Evolutionary conservation across 306 rosid species (phyloP).

Genomic region (Malus asiatica): DNA sequence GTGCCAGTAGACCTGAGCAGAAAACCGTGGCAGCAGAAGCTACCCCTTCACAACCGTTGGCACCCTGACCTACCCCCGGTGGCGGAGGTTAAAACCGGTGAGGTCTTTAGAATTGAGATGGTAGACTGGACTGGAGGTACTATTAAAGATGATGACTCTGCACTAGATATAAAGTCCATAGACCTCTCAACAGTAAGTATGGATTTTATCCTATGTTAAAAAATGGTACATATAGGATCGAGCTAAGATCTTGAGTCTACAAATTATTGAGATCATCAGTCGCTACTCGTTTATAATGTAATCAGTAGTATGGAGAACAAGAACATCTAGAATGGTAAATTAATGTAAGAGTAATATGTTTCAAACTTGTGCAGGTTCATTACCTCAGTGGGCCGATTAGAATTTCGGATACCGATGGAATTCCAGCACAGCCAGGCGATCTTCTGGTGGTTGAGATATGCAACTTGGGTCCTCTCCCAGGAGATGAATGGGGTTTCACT

Average conservation of each 20-base stretch:
- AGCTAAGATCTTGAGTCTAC: not conserved
- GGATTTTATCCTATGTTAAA: not conserved
- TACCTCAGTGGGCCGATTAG: slow-evolving; percentile 81
- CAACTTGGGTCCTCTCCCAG: slow-evolving; percentile 87
- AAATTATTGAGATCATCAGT: not conserved
- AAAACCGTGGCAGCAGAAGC: slow-evolving; percentile 67
- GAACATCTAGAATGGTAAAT: not conserved
- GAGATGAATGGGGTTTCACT: slow-evolving; percentile 94
- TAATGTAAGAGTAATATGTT: not conserved
- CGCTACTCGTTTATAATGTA: not conserved
- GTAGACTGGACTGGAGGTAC: slow-evolving; percentile 80
- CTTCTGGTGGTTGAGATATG: slow-evolving; percentile 75
- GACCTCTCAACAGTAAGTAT: slow-evolving; percentile 68
- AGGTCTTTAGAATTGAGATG: slow-evolving; percentile 70
- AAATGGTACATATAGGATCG: not conserved
- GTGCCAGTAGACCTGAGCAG: slow-evolving; percentile 59
- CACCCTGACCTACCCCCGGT: slow-evolving; percentile 62
- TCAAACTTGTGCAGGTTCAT: slow-evolving; percentile 45
- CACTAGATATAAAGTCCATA: slow-evolving; percentile 48
- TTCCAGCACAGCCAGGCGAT: slow-evolving; percentile 82
- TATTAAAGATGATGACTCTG: slow-evolving; percentile 56
- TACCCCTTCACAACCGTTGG: slow-evolving; percentile 86
- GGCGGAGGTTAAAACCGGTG: slow-evolving; percentile 37
- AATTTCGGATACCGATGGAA: slow-evolving; percentile 59
- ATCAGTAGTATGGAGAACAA: not conserved